phyloP scores from a whole-genome alignment of 176 grass and related monocot genomes.

The Zizania latifolia region DNA sequence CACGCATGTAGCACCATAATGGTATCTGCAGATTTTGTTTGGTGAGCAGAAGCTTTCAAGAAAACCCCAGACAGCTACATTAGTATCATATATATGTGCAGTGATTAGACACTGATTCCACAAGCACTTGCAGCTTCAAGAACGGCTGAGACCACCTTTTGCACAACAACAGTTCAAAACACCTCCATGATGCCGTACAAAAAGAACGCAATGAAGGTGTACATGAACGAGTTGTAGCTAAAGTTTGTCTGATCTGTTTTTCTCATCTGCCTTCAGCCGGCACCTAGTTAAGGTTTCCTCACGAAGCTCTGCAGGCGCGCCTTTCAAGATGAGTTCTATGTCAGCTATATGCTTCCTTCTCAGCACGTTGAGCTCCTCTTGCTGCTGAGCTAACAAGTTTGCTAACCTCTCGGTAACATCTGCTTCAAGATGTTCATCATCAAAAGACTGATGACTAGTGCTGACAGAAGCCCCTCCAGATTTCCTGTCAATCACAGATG shows the following conservation, averaged over 20 bases:
- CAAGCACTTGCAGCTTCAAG: constrained; percentile 26
- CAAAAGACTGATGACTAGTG: background rate
- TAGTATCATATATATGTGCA: background rate
- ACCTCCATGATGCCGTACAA: constrained; percentile 9
- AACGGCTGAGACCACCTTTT: constrained; percentile 12
- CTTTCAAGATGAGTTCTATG: constrained; percentile 33
- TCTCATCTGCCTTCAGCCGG: constrained; percentile 36
- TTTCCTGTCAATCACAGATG: background rate
- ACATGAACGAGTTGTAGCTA: constrained; percentile 9
- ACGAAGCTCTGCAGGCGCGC: constrained; percentile 26
- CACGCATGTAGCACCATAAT: background rate
- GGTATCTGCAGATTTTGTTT: background rate
- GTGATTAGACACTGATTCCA: background rate
- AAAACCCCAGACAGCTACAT: constrained; percentile 16
- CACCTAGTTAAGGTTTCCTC: constrained; percentile 43
- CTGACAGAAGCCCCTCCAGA: background rate
- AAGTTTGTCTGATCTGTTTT: background rate
- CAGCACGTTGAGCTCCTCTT: constrained; percentile 36
- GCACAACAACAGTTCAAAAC: constrained; percentile 24
- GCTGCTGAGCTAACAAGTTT: constrained; percentile 34
- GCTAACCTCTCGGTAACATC: constrained; percentile 24
- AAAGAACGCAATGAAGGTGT: background rate
- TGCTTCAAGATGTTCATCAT: background rate
- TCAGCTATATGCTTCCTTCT: constrained; percentile 39
- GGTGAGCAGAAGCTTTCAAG: constrained; percentile 9